Base-by-base conservation (phyloP, 208 protist genomes). In the Phytomonas sp. region DNA sequence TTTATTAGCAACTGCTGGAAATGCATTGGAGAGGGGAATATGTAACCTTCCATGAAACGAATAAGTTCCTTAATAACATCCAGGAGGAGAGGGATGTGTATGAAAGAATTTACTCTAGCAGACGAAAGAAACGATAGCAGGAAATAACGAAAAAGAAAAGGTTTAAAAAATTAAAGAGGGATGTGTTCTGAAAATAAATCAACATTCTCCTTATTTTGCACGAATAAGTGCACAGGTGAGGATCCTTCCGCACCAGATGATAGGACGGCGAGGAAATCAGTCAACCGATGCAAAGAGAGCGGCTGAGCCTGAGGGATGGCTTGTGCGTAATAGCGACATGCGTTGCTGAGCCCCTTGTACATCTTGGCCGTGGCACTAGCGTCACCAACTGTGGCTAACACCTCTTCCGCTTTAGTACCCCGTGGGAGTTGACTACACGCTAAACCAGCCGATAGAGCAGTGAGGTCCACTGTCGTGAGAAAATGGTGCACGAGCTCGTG, bases 71-170 rank as follows among this genome's bases (percentile, higher is more conserved):
- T 26, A 26, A 56, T 56, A 56, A 56, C 0, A 56, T 56, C 23
- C 46, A 4, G 20, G 26, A 56, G 4, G 20, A 26, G 46, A 26
- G 17, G 20, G 6, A 56, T 56, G 20, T 26, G 20, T 56, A 56
- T 56, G 46, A 56, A 56, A 56, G 17, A 56, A 23, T 5, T 56
- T 56, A 56, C 46, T 56, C 1, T 56, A 56, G 46, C 46, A 56
- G 46, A 23, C 23, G 46, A 15, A 63, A 53, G 0, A 67, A 33
- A 67, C 0, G 23, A 70, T 32, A 32, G 43, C 59, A 70, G 34
- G 43, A 66, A 62, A n/a, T 60, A 64, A 62, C 4, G 0, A 56
- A 65, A 51, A 62, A 40, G 26, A 65, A 37, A 26, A 56, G 17
- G 46, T 5, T 56, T 26, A 23, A 11, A 8, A 56, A 64, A 37